Base-by-base conservation (phyloP, 2,329 filamentous ascomycete species). In the Aureobasidium sp. region DNA sequence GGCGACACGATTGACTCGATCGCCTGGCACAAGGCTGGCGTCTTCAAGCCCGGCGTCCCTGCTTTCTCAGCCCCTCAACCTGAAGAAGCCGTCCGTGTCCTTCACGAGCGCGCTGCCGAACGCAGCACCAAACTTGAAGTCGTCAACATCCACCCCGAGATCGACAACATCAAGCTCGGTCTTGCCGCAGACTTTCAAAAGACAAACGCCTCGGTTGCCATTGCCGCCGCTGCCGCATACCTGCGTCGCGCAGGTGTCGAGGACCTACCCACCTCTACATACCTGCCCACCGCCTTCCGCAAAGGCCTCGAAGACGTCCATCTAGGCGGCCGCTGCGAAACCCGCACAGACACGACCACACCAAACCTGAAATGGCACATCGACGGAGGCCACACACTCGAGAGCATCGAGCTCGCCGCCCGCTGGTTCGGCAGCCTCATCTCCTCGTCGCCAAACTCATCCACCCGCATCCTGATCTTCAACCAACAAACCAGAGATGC, bases 401-500 rank as follows among this genome's bases (percentile, higher is more conserved):
- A 96, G 67, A 95, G 90, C 67, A 84, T 96, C 64, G 80, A 84
- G 57, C 81, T 89, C 43, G 88, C 88, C 11, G 89, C 84, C 3
- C 79, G 78, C 65, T 96, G 92, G 92, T 93, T 93, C 67, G 82
- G 82, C 8, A 69, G 72, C 46, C 72, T 66, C 63, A 74, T 69
- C 38, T 65, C 68, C 13, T 67, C 71, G 17, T 54, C 65, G n/a
- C 10, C 33, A 31, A 19, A 35, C 1, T 40, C 73, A 46, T 71
- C 72, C 11, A 68, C 72, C 5, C 77, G 89, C 0, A 78, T 87
- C 61, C 76, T 97, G 47, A 81, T 97, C 50, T 97, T 97, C 79
- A 96, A 96, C 73, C 93, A 96, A 73, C 90, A 96, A 69, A 90
- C 90, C 10, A 84, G 91, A 33, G 86, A 96, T 68, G 88, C 89